These are phyloP conservation scores for Zymoseptoria passerinii DNA, from an alignment of 2,329 filamentous ascomycete species.

Conservation along the genomic window DNA sequence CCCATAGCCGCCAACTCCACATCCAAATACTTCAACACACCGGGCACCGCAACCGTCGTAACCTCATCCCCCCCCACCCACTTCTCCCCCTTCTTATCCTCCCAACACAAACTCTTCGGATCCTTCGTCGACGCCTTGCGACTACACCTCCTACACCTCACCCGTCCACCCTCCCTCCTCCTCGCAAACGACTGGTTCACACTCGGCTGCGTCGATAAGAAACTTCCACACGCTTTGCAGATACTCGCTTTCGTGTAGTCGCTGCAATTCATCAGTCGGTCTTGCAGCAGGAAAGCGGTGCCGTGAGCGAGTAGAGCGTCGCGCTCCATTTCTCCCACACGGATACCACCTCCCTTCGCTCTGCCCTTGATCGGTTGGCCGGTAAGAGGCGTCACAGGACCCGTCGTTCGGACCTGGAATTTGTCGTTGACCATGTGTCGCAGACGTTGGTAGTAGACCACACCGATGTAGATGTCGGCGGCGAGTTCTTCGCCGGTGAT, in stretches of 20 bases:
- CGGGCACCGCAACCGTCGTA: slow-evolving; percentile 83
- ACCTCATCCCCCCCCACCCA: slow-evolving; percentile 88
- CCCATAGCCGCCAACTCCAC: slow-evolving; percentile 96
- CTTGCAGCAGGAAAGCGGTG: slow-evolving; percentile 87
- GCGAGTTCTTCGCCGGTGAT: slow-evolving; percentile 91
- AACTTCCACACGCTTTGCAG: slow-evolving; percentile 81
- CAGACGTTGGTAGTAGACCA: slow-evolving; percentile 96
- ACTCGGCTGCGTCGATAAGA: slow-evolving; percentile 77
- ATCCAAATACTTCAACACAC: slow-evolving; percentile 85
- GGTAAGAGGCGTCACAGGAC: slow-evolving; percentile 80
- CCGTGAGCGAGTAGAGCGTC: slow-evolving; percentile 92
- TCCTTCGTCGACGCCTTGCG: slow-evolving; percentile 24
- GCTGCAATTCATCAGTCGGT: slow-evolving; percentile 92
- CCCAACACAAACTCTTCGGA: slow-evolving; percentile 60
- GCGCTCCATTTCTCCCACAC: slow-evolving; percentile 98
- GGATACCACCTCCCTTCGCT: slow-evolving; percentile 94
- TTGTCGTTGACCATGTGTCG: slow-evolving; percentile 99
- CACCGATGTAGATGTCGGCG: slow-evolving; percentile 91
- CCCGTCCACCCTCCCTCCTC: slow-evolving; percentile 22
- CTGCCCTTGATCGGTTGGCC: slow-evolving; percentile 96
- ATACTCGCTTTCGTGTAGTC: slow-evolving; percentile 87
- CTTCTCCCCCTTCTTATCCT: slow-evolving; percentile 75
- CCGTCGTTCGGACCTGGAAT: slow-evolving; percentile 94
- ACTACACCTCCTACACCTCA: slow-evolving; percentile 32
- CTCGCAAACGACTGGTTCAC: slow-evolving; percentile 40